Evolutionary conservation across 169 alveolate genomes (phyloP).

Genomic region (Eimeria acervulina): DNA sequence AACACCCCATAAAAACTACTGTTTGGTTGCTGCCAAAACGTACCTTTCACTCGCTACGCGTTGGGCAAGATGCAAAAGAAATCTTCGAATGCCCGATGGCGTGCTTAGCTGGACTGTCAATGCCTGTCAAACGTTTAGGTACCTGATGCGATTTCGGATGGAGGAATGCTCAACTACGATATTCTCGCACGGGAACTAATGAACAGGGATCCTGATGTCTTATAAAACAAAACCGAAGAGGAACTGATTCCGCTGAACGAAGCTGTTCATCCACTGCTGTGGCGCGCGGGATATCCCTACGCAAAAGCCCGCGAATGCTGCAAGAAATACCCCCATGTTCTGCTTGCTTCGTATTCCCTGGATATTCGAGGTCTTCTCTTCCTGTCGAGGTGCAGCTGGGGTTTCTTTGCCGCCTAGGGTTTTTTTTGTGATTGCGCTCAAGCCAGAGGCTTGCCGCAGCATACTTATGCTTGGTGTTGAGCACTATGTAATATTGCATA

Average conservation of each 20-base stretch:
- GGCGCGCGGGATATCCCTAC: not conserved
- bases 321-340: not conserved
- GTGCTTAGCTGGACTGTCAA: not conserved
- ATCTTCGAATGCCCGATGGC: not conserved
- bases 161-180: conserved; percentile 75
- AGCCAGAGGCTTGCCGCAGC: not conserved
- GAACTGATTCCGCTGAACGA: not conserved
- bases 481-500: not conserved
- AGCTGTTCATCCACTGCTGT: not conserved
- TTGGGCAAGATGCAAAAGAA: not conserved
- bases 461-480: not conserved
- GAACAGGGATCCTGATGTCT: conserved; percentile 80
- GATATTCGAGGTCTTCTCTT: not conserved
- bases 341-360: not conserved
- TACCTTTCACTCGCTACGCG: not conserved
- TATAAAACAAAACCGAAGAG: not conserved
- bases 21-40: not conserved
- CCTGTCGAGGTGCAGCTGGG: not conserved
- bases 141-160: conserved; percentile 76
- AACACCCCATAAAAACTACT: not conserved
- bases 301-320: not conserved
- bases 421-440: not conserved
- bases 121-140: conserved; percentile 52
- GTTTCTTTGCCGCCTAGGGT: not conserved
- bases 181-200: conserved; percentile 66